Conservation (phyloP, 805 yeast genomes). For the Saccharomycopsis oosterbeekiorum region DNA sequence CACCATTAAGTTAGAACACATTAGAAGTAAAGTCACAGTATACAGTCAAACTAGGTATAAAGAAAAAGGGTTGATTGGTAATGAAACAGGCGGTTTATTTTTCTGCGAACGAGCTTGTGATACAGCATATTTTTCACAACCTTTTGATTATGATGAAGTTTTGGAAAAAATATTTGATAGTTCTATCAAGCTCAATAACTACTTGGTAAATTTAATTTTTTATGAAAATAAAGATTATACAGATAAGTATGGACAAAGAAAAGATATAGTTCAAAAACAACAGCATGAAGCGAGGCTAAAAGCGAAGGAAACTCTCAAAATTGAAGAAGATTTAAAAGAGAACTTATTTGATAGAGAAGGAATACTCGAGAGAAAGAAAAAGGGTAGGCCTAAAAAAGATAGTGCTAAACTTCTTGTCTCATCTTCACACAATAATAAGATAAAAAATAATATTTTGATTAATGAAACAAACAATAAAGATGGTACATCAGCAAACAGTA, state of each 20-base stretch:
- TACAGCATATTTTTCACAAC: slow-evolving; percentile 26
- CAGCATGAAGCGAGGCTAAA: slow-evolving; percentile 1
- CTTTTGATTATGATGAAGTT: slow-evolving; percentile 32
- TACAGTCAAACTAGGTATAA: not conserved
- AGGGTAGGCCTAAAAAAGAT: not conserved
- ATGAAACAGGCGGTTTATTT: slow-evolving; percentile 25
- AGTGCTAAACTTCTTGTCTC: not conserved
- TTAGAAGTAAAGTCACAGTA: slow-evolving; percentile 8
- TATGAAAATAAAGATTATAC: slow-evolving; percentile 11
- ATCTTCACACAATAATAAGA: not conserved
- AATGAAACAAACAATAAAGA: not conserved
- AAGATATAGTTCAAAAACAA: slow-evolving; percentile 11
- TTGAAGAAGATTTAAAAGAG: slow-evolving; percentile 19
- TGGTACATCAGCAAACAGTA: not conserved
- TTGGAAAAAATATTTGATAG: slow-evolving; percentile 22
- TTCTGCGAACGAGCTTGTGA: slow-evolving; percentile 37
- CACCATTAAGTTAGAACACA: slow-evolving; percentile 1
- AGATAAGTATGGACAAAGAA: slow-evolving; percentile 4
- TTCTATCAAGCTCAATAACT: slow-evolving; percentile 26
- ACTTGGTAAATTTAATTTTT: slow-evolving; percentile 22
- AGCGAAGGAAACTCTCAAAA: not conserved
- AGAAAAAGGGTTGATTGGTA: not conserved
- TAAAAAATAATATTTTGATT: not conserved
- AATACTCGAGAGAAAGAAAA: not conserved
- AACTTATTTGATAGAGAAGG: not conserved